phyloP scores from a whole-genome alignment of 2,329 filamentous ascomycete species.

The Aotearoamyces nothofagi region DNA sequence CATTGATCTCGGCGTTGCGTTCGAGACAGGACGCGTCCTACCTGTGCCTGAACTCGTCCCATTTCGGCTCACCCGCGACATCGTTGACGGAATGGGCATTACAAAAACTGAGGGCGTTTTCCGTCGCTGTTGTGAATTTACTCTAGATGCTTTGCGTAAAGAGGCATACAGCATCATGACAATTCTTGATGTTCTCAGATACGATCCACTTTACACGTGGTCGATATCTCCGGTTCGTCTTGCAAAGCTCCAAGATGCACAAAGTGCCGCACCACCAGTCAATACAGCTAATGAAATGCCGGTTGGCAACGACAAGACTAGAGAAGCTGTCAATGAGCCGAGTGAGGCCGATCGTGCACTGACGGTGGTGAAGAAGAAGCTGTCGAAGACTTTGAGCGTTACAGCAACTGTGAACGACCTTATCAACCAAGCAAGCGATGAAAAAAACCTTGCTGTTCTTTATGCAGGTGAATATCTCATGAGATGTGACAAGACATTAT shows the following conservation, averaged over 20 bases:
- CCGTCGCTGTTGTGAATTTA: constrained; percentile 95
- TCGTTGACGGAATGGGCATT: constrained; percentile 94
- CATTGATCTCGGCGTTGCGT: constrained; percentile 92
- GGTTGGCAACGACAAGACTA: constrained; percentile 14
- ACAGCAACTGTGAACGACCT: constrained; percentile 92
- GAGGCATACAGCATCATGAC: constrained; percentile 98
- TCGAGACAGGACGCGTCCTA: constrained; percentile 90
- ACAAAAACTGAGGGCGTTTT: constrained; percentile 94
- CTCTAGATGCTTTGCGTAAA: constrained; percentile 82
- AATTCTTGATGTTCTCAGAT: constrained; percentile 91
- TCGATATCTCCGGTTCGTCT: constrained; percentile 61
- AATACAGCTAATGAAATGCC: constrained; percentile 16
- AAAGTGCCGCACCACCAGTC: constrained; percentile 25
- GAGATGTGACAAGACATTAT: constrained; percentile 1
- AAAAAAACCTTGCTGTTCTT: constrained; percentile 78
- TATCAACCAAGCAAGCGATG: constrained; percentile 90
- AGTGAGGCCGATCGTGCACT: constrained; percentile 84
- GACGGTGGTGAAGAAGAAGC: constrained; percentile 87
- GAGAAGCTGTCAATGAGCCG: constrained; percentile 36
- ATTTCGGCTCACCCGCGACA: constrained; percentile 84
- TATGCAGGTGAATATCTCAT: constrained; percentile 39
- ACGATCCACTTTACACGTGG: constrained; percentile 95
- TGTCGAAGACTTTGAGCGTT: constrained; percentile 86
- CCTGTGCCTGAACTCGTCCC: constrained; percentile 92
- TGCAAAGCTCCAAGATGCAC: constrained; percentile 47